These are phyloP conservation scores for Populus deltoides DNA, from an alignment of 345 rosid genomes.

Conservation along the genomic window DNA sequence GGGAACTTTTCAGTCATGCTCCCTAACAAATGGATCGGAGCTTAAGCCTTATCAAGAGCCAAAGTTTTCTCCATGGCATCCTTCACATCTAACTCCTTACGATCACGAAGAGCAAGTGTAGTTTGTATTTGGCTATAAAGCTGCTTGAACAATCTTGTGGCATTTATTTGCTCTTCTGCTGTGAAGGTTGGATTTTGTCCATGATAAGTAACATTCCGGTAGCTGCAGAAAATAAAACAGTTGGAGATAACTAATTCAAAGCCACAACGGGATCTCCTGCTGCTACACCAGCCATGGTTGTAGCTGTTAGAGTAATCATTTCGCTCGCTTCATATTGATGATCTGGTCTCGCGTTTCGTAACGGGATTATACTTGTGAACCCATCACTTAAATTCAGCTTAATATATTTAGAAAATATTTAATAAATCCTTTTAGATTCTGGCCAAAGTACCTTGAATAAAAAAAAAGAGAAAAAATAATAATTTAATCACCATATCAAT, in stretches of 20 bases:
- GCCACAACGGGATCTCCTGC: constrained; percentile 35
- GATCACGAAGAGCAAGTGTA: constrained; percentile 9
- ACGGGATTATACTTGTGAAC: too few relatives aligned
- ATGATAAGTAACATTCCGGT: constrained; percentile 30
- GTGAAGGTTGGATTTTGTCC: constrained; percentile 43
- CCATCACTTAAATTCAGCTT: too few relatives aligned
- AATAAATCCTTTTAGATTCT: too few relatives aligned
- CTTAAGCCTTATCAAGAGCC: constrained; percentile 35
- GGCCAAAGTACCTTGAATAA: too few relatives aligned
- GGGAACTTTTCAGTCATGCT: constrained; percentile 38
- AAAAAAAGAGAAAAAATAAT: too few relatives aligned
- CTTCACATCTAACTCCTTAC: constrained; percentile 16
- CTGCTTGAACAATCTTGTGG: constrained; percentile 31
- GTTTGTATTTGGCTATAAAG: constrained; percentile 25
- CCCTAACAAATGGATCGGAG: constrained; percentile 36
- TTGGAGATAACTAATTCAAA: constrained; percentile 40
- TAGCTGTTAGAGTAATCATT: constrained; percentile 60
- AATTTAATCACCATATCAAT: too few relatives aligned
- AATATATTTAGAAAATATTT: too few relatives aligned
- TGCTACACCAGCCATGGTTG: constrained; percentile 52
- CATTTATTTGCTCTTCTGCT: constrained; percentile 41
- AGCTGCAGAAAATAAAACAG: constrained; percentile 29
- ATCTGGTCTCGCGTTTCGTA: not conserved
- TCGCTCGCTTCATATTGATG: constrained; percentile 21
- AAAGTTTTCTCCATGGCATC: constrained; percentile 23